Evolutionary conservation across 2,329 filamentous ascomycete species (phyloP).

Genomic region (Chaetomium sp.): DNA sequence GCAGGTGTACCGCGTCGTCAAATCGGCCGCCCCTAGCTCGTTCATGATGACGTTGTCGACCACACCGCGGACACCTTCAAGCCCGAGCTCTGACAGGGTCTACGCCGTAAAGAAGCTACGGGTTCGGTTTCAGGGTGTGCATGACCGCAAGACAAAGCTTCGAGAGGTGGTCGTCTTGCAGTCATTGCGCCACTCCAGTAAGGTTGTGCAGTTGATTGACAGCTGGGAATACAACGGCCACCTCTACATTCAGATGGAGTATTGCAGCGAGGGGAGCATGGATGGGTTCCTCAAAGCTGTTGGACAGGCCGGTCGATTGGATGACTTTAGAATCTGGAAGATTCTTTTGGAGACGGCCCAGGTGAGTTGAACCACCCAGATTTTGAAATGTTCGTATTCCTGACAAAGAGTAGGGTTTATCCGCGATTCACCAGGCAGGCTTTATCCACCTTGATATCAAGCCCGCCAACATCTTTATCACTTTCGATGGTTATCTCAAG

Average conservation of each 20-base stretch:
- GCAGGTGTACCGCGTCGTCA: constrained; percentile 77
- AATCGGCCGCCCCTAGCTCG: constrained; percentile 35
- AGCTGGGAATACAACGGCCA: constrained; percentile 85
- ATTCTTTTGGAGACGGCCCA: constrained; percentile 82
- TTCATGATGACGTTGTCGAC: constrained; percentile 42
- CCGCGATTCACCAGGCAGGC: constrained; percentile 84
- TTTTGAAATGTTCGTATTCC: constrained; percentile 16
- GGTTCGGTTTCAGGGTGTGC: constrained; percentile 73
- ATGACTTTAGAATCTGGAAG: constrained; percentile 99
- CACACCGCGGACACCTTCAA: constrained; percentile 53
- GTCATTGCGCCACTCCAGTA: constrained; percentile 75
- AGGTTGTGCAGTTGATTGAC: constrained; percentile 81
- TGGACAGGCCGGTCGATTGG: constrained; percentile 80
- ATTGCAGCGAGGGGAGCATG: constrained; percentile 90
- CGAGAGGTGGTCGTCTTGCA: constrained; percentile 81
- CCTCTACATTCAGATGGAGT: constrained; percentile 97
- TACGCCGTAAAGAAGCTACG: constrained; percentile 95
- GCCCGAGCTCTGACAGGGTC: constrained; percentile 60
- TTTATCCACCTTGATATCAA: constrained; percentile 87
- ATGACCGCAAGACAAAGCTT: constrained; percentile 80
- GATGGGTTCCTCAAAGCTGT: constrained; percentile 82
- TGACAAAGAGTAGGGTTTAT: constrained; percentile 65
- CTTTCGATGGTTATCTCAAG: constrained; percentile 78
- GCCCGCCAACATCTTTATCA: constrained; percentile 81
- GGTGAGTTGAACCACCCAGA: constrained; percentile 56